Evolutionary conservation across 306 rosid genomes (phyloP).

Genomic region (Erythrophleum fordii): DNA sequence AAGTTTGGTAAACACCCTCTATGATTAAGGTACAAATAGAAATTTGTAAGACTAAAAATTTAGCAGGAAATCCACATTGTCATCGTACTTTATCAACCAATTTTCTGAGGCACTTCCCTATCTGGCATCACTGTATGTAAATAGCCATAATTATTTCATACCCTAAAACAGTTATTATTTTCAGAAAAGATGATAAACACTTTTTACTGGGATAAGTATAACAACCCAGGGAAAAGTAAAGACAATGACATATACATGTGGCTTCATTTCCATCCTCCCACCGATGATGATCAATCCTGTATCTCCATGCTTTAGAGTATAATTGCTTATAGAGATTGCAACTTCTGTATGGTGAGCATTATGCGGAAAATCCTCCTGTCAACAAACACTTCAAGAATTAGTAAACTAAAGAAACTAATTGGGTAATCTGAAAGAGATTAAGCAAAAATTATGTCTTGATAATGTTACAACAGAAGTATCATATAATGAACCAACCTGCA

Average conservation of each 20-base stretch:
- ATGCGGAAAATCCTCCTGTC: constrained; percentile 71
- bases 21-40: background rate
- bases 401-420: background rate
- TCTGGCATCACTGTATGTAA: background rate
- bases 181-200: too few relatives aligned
- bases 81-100: background rate
- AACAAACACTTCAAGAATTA: constrained; percentile 16
- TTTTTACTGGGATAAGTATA: too few relatives aligned
- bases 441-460: background rate
- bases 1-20: background rate
- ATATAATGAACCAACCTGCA: constrained; percentile 54
- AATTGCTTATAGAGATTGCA: constrained; percentile 61
- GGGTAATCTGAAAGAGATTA: background rate
- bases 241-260: constrained; percentile 53
- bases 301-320: constrained; percentile 8
- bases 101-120: background rate
- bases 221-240: background rate
- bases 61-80: background rate
- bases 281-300: constrained; percentile 59
- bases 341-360: constrained; percentile 68
- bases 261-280: constrained; percentile 73
- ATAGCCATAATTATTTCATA: background rate
- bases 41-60: background rate
- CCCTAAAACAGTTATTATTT: too few relatives aligned
- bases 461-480: background rate